Evolutionary conservation across 2,329 filamentous ascomycete genomes (phyloP), one percentile per base, ranked within the genome.

Genomic region (Scytalidium sp.): DNA sequence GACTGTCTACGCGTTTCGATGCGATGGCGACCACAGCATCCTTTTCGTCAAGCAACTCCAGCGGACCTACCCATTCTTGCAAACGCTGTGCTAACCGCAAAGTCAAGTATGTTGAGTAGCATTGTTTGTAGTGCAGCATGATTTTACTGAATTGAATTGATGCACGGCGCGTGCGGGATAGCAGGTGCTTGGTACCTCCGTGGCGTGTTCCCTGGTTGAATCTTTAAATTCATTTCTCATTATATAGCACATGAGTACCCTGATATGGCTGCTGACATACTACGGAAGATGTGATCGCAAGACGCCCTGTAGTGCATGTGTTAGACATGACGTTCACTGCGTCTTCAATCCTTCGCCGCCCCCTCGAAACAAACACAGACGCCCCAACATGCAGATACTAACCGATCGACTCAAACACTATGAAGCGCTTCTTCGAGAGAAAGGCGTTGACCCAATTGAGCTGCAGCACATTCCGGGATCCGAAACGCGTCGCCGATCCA

Each of bases 271-370:
- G 45, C 45, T 50, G 32, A 50, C 32, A 7, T 27, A 27, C 25
- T 27, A 27, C 25, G 7, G 13, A 46, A 53, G 51, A 39, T 69
- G 67, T 49, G 65, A 70, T 46, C 62, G 64, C n/a, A 62, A 60
- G 20, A 66, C 55, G n/a, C 67, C 67, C 2, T 70, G 67, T 47
- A 47, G 56, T 8, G 62, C 66, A 43, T 70, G 67, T 47, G 54
- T 50, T 22, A 67, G 60, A 41, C 49, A 58, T 20, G 53, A 59
- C 1, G 56, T 52, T 13, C 54, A 64, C 50, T 70, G 67, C 46
- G 41, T 54, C 19, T 61, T 53, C 43, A 52, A 51, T 29, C 45
- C 50, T 7, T 42, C 57, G 29, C 55, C 48, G n/a, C 52, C 50
- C 41, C 46, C 46, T 39, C 56, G 51, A 27, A 54, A 52, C 27